phyloP scores from a whole-genome alignment of 768 basidiomycete genomes.

The Russula emetica region DNA sequence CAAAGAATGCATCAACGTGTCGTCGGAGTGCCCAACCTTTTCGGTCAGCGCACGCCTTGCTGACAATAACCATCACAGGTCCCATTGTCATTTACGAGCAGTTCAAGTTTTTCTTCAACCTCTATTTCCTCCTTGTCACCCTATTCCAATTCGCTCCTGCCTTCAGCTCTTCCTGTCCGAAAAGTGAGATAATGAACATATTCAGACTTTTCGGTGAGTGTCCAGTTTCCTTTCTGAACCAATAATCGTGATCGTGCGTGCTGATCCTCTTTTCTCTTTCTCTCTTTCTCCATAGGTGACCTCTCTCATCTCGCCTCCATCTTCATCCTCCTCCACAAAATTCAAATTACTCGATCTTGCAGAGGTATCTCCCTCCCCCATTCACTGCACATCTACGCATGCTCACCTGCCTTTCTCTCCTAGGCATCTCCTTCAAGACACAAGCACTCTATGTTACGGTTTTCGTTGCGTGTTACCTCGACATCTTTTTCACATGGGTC shows the following conservation, averaged over 20 bases:
- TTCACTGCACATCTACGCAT: neutral
- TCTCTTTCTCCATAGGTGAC: conserved; percentile 54
- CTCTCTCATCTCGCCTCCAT: conserved; percentile 93
- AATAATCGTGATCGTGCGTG: too few species aligned
- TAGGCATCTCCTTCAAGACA: conserved; percentile 96
- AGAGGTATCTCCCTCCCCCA: conserved; percentile 47
- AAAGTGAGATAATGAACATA: conserved; percentile 64
- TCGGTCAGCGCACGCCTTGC: too few species aligned
- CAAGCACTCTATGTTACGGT: conserved; percentile 88
- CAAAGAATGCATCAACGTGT: too few species aligned
- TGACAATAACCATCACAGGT: too few species aligned
- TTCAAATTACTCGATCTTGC: conserved; percentile 87
- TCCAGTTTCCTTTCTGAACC: neutral
- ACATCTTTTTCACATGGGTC: conserved; percentile 75
- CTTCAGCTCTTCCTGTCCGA: conserved; percentile 46
- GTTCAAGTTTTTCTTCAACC: conserved; percentile 99
- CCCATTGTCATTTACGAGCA: conserved; percentile 98
- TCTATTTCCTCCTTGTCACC: conserved; percentile 96
- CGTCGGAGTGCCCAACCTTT: too few species aligned
- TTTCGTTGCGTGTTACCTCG: conserved; percentile 87
- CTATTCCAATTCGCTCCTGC: conserved; percentile 94
- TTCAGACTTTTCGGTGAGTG: conserved; percentile 79
- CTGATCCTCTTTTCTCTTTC: neutral
- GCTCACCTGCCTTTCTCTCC: neutral
- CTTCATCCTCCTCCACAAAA: conserved; percentile 90